Evolutionary conservation across 2,329 filamentous ascomycete genomes (phyloP).

Genomic region (Alternaria metachromatica): DNA sequence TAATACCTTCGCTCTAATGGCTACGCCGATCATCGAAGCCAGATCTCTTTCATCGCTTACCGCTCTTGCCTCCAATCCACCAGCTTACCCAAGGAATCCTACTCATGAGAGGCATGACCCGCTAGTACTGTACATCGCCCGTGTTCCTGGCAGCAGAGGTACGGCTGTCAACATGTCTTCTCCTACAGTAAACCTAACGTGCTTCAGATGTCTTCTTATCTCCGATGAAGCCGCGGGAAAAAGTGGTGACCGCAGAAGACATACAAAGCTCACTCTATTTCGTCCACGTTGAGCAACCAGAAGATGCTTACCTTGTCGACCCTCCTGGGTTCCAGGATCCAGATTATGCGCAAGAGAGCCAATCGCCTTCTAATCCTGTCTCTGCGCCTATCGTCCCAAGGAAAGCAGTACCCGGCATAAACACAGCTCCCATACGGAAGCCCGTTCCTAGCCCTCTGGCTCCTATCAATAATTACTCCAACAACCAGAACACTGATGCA

Average conservation of each 20-base stretch:
- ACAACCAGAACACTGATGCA: conserved; percentile 37
- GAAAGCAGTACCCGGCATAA: conserved; percentile 32
- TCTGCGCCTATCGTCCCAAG: conserved; percentile 34
- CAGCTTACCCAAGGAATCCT: conserved; percentile 81
- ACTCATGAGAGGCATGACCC: conserved; percentile 72
- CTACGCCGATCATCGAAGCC: conserved; percentile 68
- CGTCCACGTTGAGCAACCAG: conserved; percentile 75
- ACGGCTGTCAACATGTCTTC: conserved; percentile 36
- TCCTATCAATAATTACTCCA: conserved; percentile 33
- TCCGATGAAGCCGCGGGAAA: conserved; percentile 84
- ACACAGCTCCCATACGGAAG: conserved; percentile 30
- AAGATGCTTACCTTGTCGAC: conserved; percentile 53
- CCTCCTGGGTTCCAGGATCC: conserved; percentile 20
- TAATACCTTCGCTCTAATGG: conserved; percentile 31
- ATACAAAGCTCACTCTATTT: conserved; percentile 90
- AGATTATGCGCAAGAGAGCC: conserved; percentile 16
- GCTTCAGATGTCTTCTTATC: conserved; percentile 84
- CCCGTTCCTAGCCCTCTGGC: conserved; percentile 37
- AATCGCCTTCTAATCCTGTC: conserved; percentile 12
- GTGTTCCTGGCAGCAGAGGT: conserved; percentile 92
- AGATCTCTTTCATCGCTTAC: conserved; percentile 82
- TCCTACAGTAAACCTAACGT: conserved; percentile 20
- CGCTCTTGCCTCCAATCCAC: conserved; percentile 82
- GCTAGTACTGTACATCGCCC: conserved; percentile 86
- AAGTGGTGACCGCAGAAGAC: conserved; percentile 87